These are phyloP conservation scores for Colletotrichum higginsianum DNA, from an alignment of 2,329 filamentous ascomycete genomes.

Conservation along the genomic window DNA sequence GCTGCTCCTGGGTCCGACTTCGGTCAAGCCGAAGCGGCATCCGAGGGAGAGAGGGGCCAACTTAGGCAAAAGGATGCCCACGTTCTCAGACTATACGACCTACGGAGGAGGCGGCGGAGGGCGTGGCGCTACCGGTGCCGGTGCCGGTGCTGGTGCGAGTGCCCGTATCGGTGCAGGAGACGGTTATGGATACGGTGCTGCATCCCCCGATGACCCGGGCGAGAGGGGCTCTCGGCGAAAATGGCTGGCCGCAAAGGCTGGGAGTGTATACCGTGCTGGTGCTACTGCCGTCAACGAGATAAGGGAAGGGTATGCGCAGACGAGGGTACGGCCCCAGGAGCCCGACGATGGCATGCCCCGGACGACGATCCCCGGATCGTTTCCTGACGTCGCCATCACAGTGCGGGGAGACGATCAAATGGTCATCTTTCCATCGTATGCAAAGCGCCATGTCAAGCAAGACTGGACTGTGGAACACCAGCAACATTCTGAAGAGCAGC, in stretches of 20 bases:
- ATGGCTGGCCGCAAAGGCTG: constrained; percentile 79
- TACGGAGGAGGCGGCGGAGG: constrained; percentile 33
- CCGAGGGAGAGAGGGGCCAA: constrained; percentile 44
- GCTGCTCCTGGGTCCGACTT: constrained; percentile 60
- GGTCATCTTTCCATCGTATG: constrained; percentile 95
- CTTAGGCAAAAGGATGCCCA: constrained; percentile 45
- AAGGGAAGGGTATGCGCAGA: constrained; percentile 71
- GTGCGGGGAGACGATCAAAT: constrained; percentile 89
- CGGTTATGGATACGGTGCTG: constrained; percentile 51
- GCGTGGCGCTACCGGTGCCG: constrained; percentile 20
- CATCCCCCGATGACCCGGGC: constrained; percentile 49
- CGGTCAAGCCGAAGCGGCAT: constrained; percentile 50
- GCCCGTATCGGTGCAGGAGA: constrained; percentile 23
- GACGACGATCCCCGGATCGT: constrained; percentile 78
- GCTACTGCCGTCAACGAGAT: constrained; percentile 72
- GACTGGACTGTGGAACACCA: constrained; percentile 52
- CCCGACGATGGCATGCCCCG: constrained; percentile 50
- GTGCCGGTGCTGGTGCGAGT: background rate
- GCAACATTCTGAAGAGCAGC: constrained; percentile 53
- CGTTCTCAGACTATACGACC: constrained; percentile 41
- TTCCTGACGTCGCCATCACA: constrained; percentile 87
- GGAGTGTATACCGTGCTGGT: constrained; percentile 69
- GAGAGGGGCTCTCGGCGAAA: constrained; percentile 82
- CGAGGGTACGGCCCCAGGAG: constrained; percentile 58
- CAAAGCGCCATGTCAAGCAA: constrained; percentile 76